These are phyloP conservation scores for Quercus lobata DNA, from an alignment of 331 rosid species.

Conservation along the genomic window DNA sequence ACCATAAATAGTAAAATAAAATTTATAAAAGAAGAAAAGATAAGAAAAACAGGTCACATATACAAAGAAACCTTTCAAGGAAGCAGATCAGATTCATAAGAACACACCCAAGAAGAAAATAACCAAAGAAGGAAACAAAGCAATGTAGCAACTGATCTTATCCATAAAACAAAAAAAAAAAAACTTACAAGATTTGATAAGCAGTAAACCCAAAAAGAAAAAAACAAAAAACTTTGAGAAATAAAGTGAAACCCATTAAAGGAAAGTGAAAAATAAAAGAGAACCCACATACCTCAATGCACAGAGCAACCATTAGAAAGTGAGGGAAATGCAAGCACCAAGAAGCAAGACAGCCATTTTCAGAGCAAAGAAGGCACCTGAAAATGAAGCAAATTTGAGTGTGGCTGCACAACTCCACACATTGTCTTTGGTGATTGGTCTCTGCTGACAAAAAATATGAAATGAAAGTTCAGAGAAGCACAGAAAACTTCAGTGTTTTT, in stretches of 20 bases:
- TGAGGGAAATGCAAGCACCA: background rate
- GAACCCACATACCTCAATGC: constrained; percentile 16
- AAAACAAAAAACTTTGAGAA: background rate
- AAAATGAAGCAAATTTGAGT: constrained; percentile 32
- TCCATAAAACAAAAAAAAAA: background rate
- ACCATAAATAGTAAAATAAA: background rate
- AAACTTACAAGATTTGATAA: background rate
- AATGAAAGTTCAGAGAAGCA: constrained; percentile 28
- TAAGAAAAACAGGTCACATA: background rate
- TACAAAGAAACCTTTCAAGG: background rate
- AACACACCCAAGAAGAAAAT: too few relatives aligned
- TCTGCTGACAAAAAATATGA: constrained; percentile 39
- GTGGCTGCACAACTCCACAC: constrained; percentile 46
- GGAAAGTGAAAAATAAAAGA: constrained; percentile 15
- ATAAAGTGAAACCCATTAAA: constrained; percentile 8
- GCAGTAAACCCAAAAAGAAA: background rate
- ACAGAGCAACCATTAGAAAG: constrained; percentile 21
- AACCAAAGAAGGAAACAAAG: background rate
- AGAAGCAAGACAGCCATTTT: constrained; percentile 23
- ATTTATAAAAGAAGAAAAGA: background rate
- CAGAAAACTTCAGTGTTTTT: constrained; percentile 27
- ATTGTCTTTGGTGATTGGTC: constrained; percentile 20
- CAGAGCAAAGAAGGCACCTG: constrained; percentile 18
- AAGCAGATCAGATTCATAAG: constrained; percentile 17
- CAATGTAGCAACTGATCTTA: background rate